Evolutionary conservation across 2,329 filamentous ascomycete genomes (phyloP).

Genomic region (Colletotrichum scovillei): DNA sequence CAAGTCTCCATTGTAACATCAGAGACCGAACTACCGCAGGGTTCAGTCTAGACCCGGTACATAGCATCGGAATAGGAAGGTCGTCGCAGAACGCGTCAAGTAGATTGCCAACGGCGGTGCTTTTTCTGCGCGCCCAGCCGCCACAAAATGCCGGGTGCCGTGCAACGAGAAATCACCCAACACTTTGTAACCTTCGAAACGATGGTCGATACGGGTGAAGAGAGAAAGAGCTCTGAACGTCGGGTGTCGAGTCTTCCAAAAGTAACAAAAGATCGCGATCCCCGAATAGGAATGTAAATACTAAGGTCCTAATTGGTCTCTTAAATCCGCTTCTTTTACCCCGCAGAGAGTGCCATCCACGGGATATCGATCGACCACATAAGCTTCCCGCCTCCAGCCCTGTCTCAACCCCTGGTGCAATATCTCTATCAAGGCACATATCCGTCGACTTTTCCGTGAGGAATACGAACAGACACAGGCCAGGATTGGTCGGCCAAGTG

Average conservation of each 20-base stretch:
- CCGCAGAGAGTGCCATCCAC: conserved; percentile 6
- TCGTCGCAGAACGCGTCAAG: not conserved
- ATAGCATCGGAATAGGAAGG: conserved; percentile 27
- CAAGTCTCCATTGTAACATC: not conserved
- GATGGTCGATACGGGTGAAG: too few species aligned
- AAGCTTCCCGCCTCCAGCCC: conserved; percentile 10
- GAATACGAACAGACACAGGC: not conserved
- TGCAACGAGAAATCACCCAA: not conserved
- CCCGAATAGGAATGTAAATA: not conserved
- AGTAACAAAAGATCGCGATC: too few species aligned
- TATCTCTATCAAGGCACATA: conserved; percentile 6
- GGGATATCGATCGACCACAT: conserved; percentile 14
- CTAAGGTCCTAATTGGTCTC: not conserved
- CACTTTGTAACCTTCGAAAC: too few species aligned
- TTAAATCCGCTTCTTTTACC: not conserved
- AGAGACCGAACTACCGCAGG: not conserved
- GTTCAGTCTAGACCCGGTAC: conserved; percentile 13
- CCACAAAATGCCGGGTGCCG: conserved; percentile 20
- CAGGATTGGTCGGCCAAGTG: not conserved
- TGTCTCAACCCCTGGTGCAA: conserved; percentile 1
- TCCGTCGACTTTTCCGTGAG: not conserved
- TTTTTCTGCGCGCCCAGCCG: conserved; percentile 10
- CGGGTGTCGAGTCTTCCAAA: not conserved
- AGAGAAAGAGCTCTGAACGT: too few species aligned
- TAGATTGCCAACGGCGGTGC: not conserved